Percentiles rank a stretch among this genome's conserved stretches.
Evolutionary conservation across 805 yeast species (phyloP).

Genomic region (Saccharomycopsis fodiens): DNA sequence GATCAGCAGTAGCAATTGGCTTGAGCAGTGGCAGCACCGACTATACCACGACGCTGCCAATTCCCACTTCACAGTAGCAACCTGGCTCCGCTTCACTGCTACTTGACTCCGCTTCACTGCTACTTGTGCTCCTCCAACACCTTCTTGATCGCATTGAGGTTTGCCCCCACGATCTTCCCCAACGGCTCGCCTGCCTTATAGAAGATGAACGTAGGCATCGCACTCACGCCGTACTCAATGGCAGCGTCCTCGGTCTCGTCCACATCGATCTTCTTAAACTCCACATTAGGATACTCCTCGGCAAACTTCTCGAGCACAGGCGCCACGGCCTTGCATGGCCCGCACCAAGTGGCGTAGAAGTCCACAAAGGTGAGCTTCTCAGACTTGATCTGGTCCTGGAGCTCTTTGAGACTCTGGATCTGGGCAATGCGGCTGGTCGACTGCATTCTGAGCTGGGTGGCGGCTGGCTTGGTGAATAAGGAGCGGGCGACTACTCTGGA

Average conservation of each 20-base stretch:
- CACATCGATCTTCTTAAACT: conserved; percentile 65
- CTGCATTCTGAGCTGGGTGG: neutral
- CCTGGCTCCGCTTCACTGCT: no score
- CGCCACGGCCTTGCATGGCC: conserved; percentile 68
- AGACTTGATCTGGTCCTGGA: conserved; percentile 15
- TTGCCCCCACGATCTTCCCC: conserved; percentile 61
- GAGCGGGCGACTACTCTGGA: neutral
- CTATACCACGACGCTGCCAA: no score
- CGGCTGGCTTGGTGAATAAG: neutral
- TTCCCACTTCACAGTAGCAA: no score
- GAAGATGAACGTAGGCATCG: conserved; percentile 71
- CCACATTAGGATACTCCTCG: conserved; percentile 37
- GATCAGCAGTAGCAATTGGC: no score
- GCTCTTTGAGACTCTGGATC: conserved; percentile 3
- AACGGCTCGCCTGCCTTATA: conserved; percentile 53
- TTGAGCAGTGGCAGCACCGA: no score
- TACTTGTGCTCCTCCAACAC: conserved; percentile 23
- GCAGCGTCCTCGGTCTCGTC: conserved; percentile 58
- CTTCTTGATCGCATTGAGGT: conserved; percentile 32
- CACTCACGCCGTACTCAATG: conserved; percentile 49
- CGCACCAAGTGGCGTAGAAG: conserved; percentile 71
- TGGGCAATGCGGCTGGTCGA: conserved; percentile 1
- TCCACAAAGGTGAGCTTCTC: conserved; percentile 48
- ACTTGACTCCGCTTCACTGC: no score
- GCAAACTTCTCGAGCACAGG: conserved; percentile 43